phyloP scores from a whole-genome alignment of 768 basidiomycete genomes.

The Panus rudis region DNA sequence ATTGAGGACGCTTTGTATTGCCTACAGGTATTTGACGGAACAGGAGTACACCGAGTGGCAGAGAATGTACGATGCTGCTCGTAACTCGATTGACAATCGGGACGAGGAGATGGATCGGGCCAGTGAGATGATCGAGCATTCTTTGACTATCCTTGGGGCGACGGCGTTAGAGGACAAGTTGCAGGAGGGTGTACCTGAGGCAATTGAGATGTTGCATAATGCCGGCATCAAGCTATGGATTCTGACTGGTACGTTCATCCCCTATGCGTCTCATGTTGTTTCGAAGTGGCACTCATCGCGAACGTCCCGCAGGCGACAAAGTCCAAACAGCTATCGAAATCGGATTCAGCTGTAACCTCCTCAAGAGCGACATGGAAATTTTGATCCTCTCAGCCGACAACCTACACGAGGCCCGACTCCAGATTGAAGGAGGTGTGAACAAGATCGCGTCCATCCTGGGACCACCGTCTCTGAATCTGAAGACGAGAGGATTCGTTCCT shows the following conservation, averaged over 20 bases:
- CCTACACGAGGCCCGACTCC: conserved; percentile 63
- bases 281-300: conserved; percentile 1
- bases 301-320: conserved; percentile 69
- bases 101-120: conserved; percentile 92
- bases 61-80: conserved; percentile 75
- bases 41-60: conserved; percentile 83
- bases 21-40: conserved; percentile 70
- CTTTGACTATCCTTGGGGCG: conserved; percentile 80
- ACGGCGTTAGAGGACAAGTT: conserved; percentile 97
- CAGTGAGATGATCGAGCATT: conserved; percentile 76
- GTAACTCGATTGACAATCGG: conserved; percentile 64
- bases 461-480: conserved; percentile 56
- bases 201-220: conserved; percentile 83
- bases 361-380: conserved; percentile 91
- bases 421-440: conserved; percentile 90
- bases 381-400: conserved; percentile 93
- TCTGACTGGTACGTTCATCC: conserved; percentile 62
- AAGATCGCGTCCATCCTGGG: conserved; percentile 87
- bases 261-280: neutral
- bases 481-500: conserved; percentile 58
- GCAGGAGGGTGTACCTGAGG: conserved; percentile 94
- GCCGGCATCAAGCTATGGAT: conserved; percentile 99
- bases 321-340: conserved; percentile 98
- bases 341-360: conserved; percentile 89
- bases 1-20: conserved; percentile 85